A percentile compares a stretch with the other conserved stretches of the same genome.
These are phyloP conservation scores for Pelagophyceae sp. DNA, from an alignment of 352 stramenopile species.

Conservation along the genomic window DNA sequence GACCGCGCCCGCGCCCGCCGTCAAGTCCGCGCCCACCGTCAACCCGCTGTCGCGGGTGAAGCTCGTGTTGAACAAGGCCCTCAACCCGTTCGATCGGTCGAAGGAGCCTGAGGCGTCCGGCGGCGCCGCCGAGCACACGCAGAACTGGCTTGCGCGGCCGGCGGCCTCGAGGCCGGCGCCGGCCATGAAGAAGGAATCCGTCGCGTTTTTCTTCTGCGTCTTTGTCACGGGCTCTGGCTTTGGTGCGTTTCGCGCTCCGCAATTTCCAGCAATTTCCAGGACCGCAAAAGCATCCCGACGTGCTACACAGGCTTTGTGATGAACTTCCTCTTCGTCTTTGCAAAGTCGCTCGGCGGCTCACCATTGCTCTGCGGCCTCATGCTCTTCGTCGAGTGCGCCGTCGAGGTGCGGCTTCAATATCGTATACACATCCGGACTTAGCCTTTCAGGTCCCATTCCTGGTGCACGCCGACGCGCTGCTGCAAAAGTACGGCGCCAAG, in stretches of 20 bases:
- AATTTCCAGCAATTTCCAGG: too few relatives aligned
- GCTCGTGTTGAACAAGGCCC: not conserved
- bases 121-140: not conserved
- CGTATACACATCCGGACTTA: too few relatives aligned
- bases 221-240: not conserved
- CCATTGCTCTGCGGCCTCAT: not conserved
- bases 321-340: slow-evolving; percentile 18
- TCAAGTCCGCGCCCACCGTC: not conserved
- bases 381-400: slow-evolving; percentile 10
- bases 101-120: not conserved
- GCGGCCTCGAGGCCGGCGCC: not conserved
- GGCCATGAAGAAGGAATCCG: too few relatives aligned
- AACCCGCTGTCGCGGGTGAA: not conserved
- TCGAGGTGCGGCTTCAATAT: too few relatives aligned
- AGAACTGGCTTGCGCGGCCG: not conserved
- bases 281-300: too few relatives aligned
- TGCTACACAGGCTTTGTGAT: slow-evolving; percentile 14
- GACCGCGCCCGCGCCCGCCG: not conserved
- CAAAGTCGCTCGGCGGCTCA: not conserved
- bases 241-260: too few relatives aligned
- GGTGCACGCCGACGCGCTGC: not conserved
- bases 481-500: not conserved
- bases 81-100: not conserved
- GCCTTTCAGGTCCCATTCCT: not conserved
- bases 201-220: not conserved